Base-by-base conservation (phyloP, 257 asterid genomes). In the Solanum sitiens region DNA sequence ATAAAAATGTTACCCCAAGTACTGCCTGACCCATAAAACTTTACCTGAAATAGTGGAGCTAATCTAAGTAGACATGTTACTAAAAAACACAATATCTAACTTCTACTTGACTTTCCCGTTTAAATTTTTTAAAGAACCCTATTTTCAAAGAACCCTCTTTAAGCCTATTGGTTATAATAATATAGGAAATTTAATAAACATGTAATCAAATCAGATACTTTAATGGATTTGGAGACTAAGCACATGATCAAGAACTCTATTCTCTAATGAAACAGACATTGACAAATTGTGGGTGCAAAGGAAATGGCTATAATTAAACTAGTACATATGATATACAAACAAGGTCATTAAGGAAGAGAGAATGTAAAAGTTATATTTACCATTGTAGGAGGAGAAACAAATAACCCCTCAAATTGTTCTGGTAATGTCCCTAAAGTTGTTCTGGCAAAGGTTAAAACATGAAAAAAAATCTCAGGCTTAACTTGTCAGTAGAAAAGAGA, bases 111-210 rank as follows among this genome's bases (percentile, higher is more conserved):
- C 89, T 87, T 89, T 83, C 90, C 89, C 75, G 5, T 86, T 88
- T 72, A 27, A 45, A 89, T 85, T 79, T 40, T 35, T 77, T 53
- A n/a, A 33, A 83, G 72, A n/a, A 47, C 35, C 70, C 53, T 87
- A 77, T 74, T 82, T 88, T 47, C 47, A 63, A 56, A 86, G 89
- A 86, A 86, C 56, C 77, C 61, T 87, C 90, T 91, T 90, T 47
- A 14, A 47, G 7, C 20, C 56, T 18, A 47, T 47, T 92, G 37
- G 65, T 37, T 87, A 88, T 59, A 88, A 82, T 88, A 37, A 16
- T 77, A 82, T 75, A 44, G 83, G 47, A 85, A 88, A 92, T 93
- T 92, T 91, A 91, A 86, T 92, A 89, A 91, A 86, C 88, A 85
- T 86, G 8, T 82, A 84, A 83, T 85, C 83, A 74, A 47, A 8